Evolutionary conservation across 116 monocot species (phyloP).

Genomic region (Dioscorea cayenensis): DNA sequence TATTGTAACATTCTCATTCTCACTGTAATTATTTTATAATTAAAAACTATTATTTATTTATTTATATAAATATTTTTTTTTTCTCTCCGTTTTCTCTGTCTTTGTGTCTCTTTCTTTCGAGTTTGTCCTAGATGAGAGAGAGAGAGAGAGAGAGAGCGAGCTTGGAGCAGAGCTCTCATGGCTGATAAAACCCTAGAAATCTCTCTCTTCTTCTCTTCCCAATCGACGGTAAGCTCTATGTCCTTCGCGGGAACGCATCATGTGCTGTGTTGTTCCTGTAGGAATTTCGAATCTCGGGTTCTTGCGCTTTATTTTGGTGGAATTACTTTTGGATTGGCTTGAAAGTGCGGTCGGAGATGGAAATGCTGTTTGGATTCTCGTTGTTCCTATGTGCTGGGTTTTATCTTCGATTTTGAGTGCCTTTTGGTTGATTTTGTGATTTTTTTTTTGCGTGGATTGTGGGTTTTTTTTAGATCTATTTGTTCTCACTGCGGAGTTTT

Average conservation of each 20-base stretch:
- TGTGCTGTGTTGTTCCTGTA: not conserved
- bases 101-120: not conserved
- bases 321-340: not conserved
- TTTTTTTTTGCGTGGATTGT: not conserved
- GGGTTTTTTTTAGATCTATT: not conserved
- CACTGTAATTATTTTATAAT: too few relatives aligned
- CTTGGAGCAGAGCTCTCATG: not conserved
- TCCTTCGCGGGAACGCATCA: not conserved
- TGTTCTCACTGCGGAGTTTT: not conserved
- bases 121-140: not conserved
- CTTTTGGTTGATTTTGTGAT: not conserved
- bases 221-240: not conserved
- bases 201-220: not conserved
- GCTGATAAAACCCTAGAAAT: slow-evolving; percentile 1
- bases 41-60: too few relatives aligned
- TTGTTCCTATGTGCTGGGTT: not conserved
- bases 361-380: not conserved
- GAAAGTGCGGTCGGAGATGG: not conserved
- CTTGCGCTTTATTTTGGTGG: not conserved
- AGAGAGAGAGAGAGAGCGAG: not conserved
- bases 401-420: not conserved
- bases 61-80: too few relatives aligned
- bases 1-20: too few relatives aligned
- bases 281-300: not conserved
- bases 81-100: not conserved